A percentile compares a stretch with the other conserved stretches of the same genome.
These are phyloP conservation scores for Lodderomyces jiufengensis DNA, from an alignment of 1,139 yeast species.

Conservation along the genomic window DNA sequence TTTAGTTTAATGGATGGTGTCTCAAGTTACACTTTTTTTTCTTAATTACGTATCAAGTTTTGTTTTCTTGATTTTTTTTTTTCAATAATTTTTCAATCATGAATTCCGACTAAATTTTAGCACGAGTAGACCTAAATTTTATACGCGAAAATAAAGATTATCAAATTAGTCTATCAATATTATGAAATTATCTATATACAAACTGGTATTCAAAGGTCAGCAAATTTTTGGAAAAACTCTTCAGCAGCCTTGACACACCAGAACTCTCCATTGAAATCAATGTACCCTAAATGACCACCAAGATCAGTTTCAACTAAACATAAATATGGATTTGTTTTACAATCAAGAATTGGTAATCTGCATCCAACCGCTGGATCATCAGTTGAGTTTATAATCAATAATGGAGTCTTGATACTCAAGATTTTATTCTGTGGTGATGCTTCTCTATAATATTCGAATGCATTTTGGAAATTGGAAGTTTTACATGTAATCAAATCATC, in stretches of 20 bases:
- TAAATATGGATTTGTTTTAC: conserved; percentile 29
- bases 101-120: too few species aligned
- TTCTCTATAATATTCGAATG: conserved; percentile 66
- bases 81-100: too few species aligned
- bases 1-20: too few species aligned
- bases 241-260: conserved; percentile 73
- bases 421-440: conserved; percentile 65
- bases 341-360: conserved; percentile 27
- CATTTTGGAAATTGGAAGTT: conserved; percentile 66
- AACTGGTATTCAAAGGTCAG: neutral
- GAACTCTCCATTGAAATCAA: conserved; percentile 55
- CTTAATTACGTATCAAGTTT: too few species aligned
- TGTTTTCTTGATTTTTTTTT: too few species aligned
- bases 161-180: too few species aligned
- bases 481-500: conserved; percentile 73
- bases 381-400: conserved; percentile 60
- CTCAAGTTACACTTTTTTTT: too few species aligned
- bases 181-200: too few species aligned
- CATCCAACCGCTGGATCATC: conserved; percentile 85
- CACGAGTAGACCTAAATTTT: too few species aligned
- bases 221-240: conserved; percentile 55
- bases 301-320: conserved; percentile 43
- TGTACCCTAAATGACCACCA: conserved; percentile 63
- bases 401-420: conserved; percentile 58
- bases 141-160: too few species aligned